Evolutionary conservation across 2,329 filamentous ascomycete species (phyloP), one percentile per base, ranked within the genome.

Genomic region (Thelonectria blattea): DNA sequence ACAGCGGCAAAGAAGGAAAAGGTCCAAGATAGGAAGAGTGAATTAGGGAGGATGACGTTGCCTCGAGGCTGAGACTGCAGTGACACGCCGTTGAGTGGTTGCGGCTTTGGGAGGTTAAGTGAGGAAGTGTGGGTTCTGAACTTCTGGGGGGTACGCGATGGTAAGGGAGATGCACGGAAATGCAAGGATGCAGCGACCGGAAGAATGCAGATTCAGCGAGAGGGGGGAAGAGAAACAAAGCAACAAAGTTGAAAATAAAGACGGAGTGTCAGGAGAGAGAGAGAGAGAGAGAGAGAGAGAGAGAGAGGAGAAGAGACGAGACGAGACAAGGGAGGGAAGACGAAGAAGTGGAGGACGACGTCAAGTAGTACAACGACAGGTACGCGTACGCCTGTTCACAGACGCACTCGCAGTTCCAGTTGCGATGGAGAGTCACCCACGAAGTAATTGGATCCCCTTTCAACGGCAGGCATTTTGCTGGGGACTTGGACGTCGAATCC

Each of bases 61-160:
- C 27, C 30, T 37, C 27, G 47, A 49, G 47, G 47, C 47, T 49
- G 27, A 34, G 47, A 49, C 17, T 37, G 34, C 47, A 37, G 47
- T 17, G 27, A 20, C 30, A 27, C 22, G 20, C 20, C 14, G 45
- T 47, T 47, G 45, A 17, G 20, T 27, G 45, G 9, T 17, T 47
- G 20, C 18, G 18, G 20, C 15, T 11, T 15, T 37, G 34, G 15
- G 20, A 5, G 45, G 45, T 27, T 3, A 46, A 24, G 42, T 30
- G 42, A 20, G 9, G 42, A 22, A 15, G 20, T 15, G 42, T 22
- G 42, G 42, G 18, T 22, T 14, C 18, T 11, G 43, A 10, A 14
- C 32, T 34, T 24, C 6, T 24, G 6, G 15, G 15, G 7, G 34
- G 34, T 11, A 37, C 3, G 34, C 12, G 34, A 15, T 37, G 22